Percentiles rank a stretch among this genome's conserved stretches.
phyloP scores from a whole-genome alignment of 345 rosid genomes.

The Fremontodendron californicum region DNA sequence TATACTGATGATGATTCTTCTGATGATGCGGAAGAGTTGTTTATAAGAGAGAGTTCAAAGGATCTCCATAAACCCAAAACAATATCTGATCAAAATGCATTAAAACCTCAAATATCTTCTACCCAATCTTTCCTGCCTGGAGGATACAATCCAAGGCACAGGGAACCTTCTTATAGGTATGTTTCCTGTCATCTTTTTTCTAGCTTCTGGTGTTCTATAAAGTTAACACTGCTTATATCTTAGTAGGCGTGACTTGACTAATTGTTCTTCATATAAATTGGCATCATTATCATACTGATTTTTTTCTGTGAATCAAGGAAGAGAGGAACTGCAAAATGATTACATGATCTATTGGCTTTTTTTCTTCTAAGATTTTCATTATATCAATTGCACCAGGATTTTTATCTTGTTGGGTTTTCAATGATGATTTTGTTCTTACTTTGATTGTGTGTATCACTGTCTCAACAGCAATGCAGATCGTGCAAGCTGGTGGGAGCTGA shows the following conservation, averaged over 20 bases:
- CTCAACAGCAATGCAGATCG: conserved; percentile 73
- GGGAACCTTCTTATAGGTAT: conserved; percentile 92
- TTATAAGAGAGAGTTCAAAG: conserved; percentile 31
- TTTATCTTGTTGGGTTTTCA: background rate
- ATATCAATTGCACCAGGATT: background rate
- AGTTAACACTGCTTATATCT: too few relatives aligned
- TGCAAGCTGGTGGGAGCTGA: conserved; percentile 92
- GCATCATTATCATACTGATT: background rate
- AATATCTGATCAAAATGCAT: conserved; percentile 22
- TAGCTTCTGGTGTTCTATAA: background rate
- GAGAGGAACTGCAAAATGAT: background rate
- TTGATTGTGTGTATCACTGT: conserved; percentile 14
- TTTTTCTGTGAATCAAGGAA: background rate
- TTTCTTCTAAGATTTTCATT: background rate
- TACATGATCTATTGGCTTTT: background rate
- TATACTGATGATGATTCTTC: conserved; percentile 58
- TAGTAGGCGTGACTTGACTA: too few relatives aligned
- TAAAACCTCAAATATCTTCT: conserved; percentile 29
- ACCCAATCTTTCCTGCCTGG: conserved; percentile 54
- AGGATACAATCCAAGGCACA: conserved; percentile 87
- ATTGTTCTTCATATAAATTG: background rate
- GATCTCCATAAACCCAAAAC: conserved; percentile 26
- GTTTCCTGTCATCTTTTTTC: background rate
- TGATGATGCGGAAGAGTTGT: conserved; percentile 49
- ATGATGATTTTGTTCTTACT: background rate